phyloP scores from a whole-genome alignment of 805 yeast genomes.

The Metschnikowia dekortorum region DNA sequence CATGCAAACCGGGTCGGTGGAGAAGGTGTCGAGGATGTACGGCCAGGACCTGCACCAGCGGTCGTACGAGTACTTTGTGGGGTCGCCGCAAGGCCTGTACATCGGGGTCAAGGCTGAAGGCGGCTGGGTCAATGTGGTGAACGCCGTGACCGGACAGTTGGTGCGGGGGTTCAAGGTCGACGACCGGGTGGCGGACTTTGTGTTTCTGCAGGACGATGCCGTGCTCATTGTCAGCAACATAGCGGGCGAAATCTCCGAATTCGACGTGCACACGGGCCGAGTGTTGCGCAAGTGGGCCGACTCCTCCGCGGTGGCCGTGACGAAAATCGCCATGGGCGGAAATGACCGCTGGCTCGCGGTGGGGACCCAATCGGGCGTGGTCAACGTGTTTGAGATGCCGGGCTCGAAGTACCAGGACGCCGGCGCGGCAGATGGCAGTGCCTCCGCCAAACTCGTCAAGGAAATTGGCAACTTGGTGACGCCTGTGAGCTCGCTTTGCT shows the following conservation, averaged over 20 bases:
- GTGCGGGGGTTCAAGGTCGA: conserved; percentile 82
- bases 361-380: conserved; percentile 87
- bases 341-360: conserved; percentile 79
- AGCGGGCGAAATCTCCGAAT: conserved; percentile 89
- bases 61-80: conserved; percentile 80
- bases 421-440: neutral
- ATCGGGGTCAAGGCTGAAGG: conserved; percentile 76
- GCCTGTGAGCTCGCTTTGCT: conserved; percentile 65
- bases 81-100: conserved; percentile 67
- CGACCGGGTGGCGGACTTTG: conserved; percentile 80
- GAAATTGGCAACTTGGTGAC: conserved; percentile 78
- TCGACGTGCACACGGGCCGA: conserved; percentile 27
- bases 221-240: conserved; percentile 56
- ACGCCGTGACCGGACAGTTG: conserved; percentile 81
- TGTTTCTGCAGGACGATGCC: conserved; percentile 49
- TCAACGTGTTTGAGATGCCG: conserved; percentile 65
- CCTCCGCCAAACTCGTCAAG: conserved; percentile 48
- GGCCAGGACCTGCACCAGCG: conserved; percentile 86
- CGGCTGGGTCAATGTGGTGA: conserved; percentile 87
- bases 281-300: conserved; percentile 76
- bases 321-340: conserved; percentile 72
- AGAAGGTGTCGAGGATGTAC: conserved; percentile 82
- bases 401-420: too few relatives aligned
- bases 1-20: conserved; percentile 62
- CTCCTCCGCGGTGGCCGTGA: conserved; percentile 78